Base-by-base conservation (phyloP, 306 rosid species). In the Quercus aquifolioides region DNA sequence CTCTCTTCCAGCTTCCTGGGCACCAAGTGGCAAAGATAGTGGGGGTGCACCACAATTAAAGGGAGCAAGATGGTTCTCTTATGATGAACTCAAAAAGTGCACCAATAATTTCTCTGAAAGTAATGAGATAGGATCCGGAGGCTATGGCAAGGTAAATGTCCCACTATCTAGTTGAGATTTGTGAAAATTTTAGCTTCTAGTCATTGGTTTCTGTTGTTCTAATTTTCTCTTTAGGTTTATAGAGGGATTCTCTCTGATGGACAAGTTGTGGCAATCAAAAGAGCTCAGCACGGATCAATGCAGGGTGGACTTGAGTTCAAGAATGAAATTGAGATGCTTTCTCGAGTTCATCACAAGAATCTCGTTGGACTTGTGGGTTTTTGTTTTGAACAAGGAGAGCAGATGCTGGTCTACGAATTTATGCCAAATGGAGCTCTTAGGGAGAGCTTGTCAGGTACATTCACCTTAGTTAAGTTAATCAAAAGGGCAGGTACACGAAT, bases 321-420 rank as follows among this genome's bases (percentile, higher is more conserved):
- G 91, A 95, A 86, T 2, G 99, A 95, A 85, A 95, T 95, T 13
- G 99, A 95, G 83, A 80, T 95, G 84, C 99, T 95, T 76, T 95
- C 99, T 5, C 90, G 99, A 76, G 99, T 95, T 84, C 98, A 95
- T 83, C 99, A 95, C 92, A 95, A 95, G 87, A 95, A 95, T 84
- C 96, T 95, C 35, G 96, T 95, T 79, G 94, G 94, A 80, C 98
- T 95, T 6, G 85, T 93, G 5, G 99, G 99, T 18, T 95, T 95
- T 82, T 95, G 99, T 82, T 95, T 92, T 33, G 98, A 95, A 74
- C 96, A 95, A 82, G 98, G 97, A 74, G 99, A 93, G 49, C 99
- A 95, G 69, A 91, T 95, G 96, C 77, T 93, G 81, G 96, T 93
- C 65, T 95, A 95, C 9, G 99, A 95, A 80, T 90, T 75, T 73